A percentile compares a stretch with the other conserved stretches of the same genome.
Evolutionary conservation across 495 filamentous ascomycete species (phyloP).

Genomic region (Aspergillus incahuasiensis): DNA sequence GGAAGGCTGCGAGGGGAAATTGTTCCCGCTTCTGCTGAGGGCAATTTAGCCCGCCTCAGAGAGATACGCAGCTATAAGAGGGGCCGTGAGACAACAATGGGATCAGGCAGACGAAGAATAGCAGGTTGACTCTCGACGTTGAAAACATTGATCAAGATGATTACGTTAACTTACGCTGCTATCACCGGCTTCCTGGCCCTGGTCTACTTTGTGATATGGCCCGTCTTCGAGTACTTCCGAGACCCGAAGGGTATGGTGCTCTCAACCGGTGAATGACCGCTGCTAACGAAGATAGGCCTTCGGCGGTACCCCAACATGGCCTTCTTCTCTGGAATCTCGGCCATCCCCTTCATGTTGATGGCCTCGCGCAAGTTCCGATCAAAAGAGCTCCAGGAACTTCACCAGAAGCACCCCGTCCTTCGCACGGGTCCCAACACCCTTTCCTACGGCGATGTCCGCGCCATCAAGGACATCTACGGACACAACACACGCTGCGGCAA

Average conservation of each 20-base stretch:
- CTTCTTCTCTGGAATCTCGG: constrained; percentile 40
- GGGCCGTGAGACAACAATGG: background rate
- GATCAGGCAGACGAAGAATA: background rate
- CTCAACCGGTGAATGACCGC: background rate
- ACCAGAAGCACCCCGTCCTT: constrained; percentile 43
- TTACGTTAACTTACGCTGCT: constrained; percentile 27
- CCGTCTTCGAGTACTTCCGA: constrained; percentile 40
- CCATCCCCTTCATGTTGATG: constrained; percentile 42
- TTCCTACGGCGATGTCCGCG: constrained; percentile 40
- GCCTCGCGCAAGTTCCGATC: constrained; percentile 42
- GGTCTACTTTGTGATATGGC: constrained; percentile 38
- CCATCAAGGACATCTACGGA: constrained; percentile 55
- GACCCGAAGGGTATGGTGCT: constrained; percentile 36
- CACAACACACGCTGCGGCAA: constrained; percentile 49
- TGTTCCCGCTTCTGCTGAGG: constrained; percentile 6
- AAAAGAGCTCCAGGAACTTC: constrained; percentile 34
- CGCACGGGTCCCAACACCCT: constrained; percentile 51
- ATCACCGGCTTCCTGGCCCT: constrained; percentile 22
- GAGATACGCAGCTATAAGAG: background rate
- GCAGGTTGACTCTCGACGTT: background rate
- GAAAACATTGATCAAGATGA: constrained; percentile 4
- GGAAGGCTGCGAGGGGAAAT: constrained; percentile 6
- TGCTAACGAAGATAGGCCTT: constrained; percentile 26
- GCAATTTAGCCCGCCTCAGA: constrained; percentile 9
- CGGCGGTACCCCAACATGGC: constrained; percentile 47